phyloP scores from a whole-genome alignment of 2,329 filamentous ascomycete genomes.

The Fusarium zealandicum region DNA sequence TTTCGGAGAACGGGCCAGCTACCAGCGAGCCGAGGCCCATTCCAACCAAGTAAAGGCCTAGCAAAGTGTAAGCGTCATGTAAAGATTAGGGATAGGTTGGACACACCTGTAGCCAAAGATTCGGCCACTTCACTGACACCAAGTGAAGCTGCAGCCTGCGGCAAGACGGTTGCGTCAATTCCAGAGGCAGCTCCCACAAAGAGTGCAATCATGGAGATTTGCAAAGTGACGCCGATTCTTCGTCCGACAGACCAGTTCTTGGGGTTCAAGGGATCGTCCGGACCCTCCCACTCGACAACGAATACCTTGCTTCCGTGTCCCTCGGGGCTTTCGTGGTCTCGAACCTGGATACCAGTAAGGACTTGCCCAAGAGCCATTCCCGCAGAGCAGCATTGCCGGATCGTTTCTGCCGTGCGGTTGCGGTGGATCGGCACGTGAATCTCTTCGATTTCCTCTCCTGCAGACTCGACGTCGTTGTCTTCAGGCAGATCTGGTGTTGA shows the following conservation, averaged over 20 bases:
- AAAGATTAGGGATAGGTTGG: accelerated
- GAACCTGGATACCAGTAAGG: constrained; percentile 43
- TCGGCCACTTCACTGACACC: constrained; percentile 58
- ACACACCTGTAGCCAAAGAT: constrained; percentile 54
- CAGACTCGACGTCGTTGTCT: neutral
- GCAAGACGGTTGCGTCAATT: constrained; percentile 58
- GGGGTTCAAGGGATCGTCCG: constrained; percentile 53
- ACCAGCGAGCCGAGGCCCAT: constrained; percentile 49
- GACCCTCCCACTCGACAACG: constrained; percentile 44
- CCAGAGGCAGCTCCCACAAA: constrained; percentile 59
- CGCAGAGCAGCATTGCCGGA: constrained; percentile 16
- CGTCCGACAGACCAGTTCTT: constrained; percentile 53
- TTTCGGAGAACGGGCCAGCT: constrained; percentile 50
- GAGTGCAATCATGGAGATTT: constrained; percentile 56
- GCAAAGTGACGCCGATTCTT: constrained; percentile 49
- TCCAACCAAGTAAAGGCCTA: constrained; percentile 46
- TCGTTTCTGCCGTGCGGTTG: constrained; percentile 6
- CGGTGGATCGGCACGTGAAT: neutral
- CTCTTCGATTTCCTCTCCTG: neutral
- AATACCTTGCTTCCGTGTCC: constrained; percentile 43
- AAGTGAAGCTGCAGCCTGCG: constrained; percentile 54
- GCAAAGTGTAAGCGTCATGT: neutral
- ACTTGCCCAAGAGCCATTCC: constrained; percentile 39
- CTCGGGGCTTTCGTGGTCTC: constrained; percentile 32
- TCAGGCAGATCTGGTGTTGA: neutral